These are phyloP conservation scores for Rhypophila decipiens DNA, from an alignment of 495 filamentous ascomycete genomes.

Conservation along the genomic window DNA sequence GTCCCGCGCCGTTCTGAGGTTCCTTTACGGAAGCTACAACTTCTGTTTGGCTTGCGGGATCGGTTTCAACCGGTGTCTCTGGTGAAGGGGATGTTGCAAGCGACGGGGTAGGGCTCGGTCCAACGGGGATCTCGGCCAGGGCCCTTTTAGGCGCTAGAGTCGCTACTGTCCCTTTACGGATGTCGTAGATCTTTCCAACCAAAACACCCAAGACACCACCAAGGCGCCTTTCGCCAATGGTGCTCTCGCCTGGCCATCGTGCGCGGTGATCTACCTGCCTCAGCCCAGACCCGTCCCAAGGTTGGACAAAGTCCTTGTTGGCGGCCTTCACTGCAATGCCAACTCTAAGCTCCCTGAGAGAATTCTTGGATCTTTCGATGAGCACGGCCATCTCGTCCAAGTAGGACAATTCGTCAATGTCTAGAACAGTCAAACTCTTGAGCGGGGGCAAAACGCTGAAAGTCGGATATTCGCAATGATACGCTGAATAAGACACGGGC, in stretches of 20 bases:
- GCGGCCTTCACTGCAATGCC: conserved; percentile 63
- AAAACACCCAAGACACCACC: conserved; percentile 74
- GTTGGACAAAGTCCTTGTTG: conserved; percentile 50
- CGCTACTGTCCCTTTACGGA: conserved; percentile 29
- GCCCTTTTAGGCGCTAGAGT: neutral
- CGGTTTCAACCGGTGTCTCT: neutral
- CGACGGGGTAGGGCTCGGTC: neutral
- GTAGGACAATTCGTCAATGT: conserved; percentile 85
- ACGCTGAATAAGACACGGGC: conserved; percentile 32
- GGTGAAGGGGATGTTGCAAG: conserved; percentile 1
- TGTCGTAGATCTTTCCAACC: conserved; percentile 58
- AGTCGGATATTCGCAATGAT: conserved; percentile 70
- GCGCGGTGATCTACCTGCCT: conserved; percentile 53
- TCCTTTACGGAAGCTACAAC: neutral
- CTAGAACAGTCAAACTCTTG: conserved; percentile 73
- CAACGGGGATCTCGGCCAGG: neutral
- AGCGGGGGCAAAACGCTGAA: conserved; percentile 80
- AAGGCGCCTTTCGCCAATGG: conserved; percentile 40
- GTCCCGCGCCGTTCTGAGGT: neutral
- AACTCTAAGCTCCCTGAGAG: conserved; percentile 69
- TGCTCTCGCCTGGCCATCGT: conserved; percentile 44
- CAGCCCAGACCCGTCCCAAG: conserved; percentile 52
- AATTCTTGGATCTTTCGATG: conserved; percentile 63
- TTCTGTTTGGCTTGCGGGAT: neutral
- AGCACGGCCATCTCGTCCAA: conserved; percentile 83